A percentile compares a stretch with the other conserved stretches of the same genome.
Evolutionary conservation across 331 rosid genomes (phyloP).

Genomic region (Telfairia occidentalis): DNA sequence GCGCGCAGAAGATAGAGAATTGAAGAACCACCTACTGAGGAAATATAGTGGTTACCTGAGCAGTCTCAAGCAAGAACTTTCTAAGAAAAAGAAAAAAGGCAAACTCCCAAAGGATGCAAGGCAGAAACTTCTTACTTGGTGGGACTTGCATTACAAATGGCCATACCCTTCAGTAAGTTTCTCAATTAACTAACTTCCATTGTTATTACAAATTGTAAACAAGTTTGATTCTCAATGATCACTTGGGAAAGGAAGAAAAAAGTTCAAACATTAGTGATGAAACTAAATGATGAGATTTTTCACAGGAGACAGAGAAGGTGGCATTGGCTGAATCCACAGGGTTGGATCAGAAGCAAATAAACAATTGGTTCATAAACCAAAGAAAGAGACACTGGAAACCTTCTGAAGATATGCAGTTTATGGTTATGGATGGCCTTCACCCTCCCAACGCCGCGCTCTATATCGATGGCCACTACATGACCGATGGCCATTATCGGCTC

Average conservation of each 20-base stretch:
- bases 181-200: neutral
- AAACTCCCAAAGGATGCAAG: conserved; percentile 98
- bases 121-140: conserved; percentile 90
- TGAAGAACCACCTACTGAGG: conserved; percentile 70
- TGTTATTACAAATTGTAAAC: neutral
- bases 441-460: conserved; percentile 62
- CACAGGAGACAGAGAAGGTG: conserved; percentile 87
- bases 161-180: conserved; percentile 83
- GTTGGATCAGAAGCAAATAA: conserved; percentile 91
- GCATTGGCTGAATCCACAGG: conserved; percentile 93
- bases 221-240: neutral
- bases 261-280: no score
- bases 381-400: conserved; percentile 99
- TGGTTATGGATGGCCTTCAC: conserved; percentile 96
- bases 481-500: conserved; percentile 75
- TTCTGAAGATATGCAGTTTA: conserved; percentile 92
- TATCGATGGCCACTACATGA: conserved; percentile 67
- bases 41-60: conserved; percentile 91
- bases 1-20: conserved; percentile 82
- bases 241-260: no score
- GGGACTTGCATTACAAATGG: conserved; percentile 99
- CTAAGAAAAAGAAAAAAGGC: conserved; percentile 95
- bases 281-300: neutral
- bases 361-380: conserved; percentile 95
- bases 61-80: conserved; percentile 93